Evolutionary conservation across 768 basidiomycete species (phyloP).

Genomic region (Collybia mongolica): DNA sequence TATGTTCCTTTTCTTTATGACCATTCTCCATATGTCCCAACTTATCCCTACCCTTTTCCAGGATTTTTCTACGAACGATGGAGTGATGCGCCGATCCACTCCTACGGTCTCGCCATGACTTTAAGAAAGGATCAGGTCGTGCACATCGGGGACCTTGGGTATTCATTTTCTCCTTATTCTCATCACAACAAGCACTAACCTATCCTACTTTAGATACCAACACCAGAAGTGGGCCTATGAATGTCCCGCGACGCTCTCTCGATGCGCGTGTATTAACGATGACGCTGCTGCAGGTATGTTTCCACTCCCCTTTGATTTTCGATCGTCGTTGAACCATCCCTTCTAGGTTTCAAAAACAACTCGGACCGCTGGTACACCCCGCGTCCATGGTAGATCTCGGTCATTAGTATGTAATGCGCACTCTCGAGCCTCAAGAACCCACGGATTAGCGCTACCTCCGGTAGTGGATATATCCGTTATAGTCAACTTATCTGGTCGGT

Average conservation of each 20-base stretch:
- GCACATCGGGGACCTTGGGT: constrained; percentile 25
- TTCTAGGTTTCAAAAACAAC: too few relatives aligned
- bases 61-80: constrained; percentile 31
- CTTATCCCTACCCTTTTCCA: constrained; percentile 1
- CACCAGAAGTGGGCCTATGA: constrained; percentile 25
- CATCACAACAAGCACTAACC: background rate
- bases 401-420: too few relatives aligned
- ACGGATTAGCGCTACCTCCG: too few relatives aligned
- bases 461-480: too few relatives aligned
- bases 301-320: too few relatives aligned
- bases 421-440: too few relatives aligned
- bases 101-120: constrained; percentile 25
- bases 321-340: too few relatives aligned
- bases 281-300: too few relatives aligned
- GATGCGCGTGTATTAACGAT: constrained; percentile 23
- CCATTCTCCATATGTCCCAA: background rate
- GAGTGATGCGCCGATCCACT: constrained; percentile 27
- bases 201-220: constrained; percentile 17
- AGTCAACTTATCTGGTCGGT: too few relatives aligned
- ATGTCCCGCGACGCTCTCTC: constrained; percentile 17
- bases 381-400: too few relatives aligned
- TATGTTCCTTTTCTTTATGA: background rate
- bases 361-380: too few relatives aligned
- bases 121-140: constrained; percentile 25
- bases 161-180: background rate